Conservation (phyloP, 2,329 filamentous ascomycete genomes). For the Fusarium sarcochroum region DNA sequence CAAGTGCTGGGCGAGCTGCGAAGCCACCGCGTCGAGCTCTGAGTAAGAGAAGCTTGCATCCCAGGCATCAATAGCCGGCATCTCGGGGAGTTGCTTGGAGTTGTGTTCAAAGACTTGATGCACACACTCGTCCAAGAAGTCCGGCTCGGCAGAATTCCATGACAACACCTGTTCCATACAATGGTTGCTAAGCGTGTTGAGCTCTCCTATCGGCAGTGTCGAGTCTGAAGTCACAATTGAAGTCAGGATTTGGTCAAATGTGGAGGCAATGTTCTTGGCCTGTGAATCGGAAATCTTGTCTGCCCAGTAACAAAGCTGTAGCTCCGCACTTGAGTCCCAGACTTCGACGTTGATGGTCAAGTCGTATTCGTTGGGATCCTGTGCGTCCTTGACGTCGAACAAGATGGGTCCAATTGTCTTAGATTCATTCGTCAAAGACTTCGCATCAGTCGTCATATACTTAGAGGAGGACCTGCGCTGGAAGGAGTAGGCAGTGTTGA, state of each 20-base stretch:
- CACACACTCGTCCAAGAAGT: slow-evolving; percentile 50
- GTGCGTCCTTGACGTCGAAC: slow-evolving; percentile 30
- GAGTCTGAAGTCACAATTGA: slow-evolving; percentile 6
- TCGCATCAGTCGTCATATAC: slow-evolving; percentile 13
- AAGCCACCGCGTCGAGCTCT: slow-evolving; percentile 49
- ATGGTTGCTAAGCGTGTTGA: slow-evolving; percentile 34
- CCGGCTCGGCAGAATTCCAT: slow-evolving; percentile 47
- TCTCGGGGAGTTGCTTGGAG: slow-evolving; percentile 48
- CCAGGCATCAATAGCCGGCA: slow-evolving; percentile 60
- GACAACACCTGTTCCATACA: slow-evolving; percentile 27
- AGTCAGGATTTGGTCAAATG: slow-evolving; percentile 36
- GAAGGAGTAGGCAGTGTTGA: slow-evolving; percentile 45
- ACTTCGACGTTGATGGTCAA: slow-evolving; percentile 43
- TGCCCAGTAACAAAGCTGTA: slow-evolving; percentile 45
- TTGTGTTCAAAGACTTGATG: slow-evolving; percentile 59
- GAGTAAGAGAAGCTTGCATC: slow-evolving; percentile 56
- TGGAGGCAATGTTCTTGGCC: slow-evolving; percentile 36
- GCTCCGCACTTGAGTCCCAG: slow-evolving; percentile 36
- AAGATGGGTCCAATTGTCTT: slow-evolving; percentile 9
- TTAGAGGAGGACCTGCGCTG: slow-evolving; percentile 36
- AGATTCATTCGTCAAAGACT: no score
- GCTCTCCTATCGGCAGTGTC: slow-evolving; percentile 18
- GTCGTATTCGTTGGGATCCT: slow-evolving; percentile 42
- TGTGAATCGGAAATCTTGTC: slow-evolving; percentile 40
- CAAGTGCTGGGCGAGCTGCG: slow-evolving; percentile 54